These are phyloP conservation scores for Cercospora brassicicola DNA, from an alignment of 2,329 filamentous ascomycete genomes.

Conservation along the genomic window DNA sequence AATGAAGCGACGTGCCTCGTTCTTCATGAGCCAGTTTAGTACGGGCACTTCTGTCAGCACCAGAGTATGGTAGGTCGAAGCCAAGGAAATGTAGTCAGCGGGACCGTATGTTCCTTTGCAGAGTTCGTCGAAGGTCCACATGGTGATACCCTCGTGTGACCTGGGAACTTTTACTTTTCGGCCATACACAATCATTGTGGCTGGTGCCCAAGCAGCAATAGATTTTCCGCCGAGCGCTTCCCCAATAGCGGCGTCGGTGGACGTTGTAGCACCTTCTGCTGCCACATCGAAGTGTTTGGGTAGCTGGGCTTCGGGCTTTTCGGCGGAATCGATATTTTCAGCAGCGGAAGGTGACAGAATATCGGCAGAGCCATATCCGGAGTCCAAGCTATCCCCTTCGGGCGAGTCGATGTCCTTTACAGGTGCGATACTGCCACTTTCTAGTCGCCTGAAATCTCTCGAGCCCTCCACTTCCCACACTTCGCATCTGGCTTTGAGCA, in stretches of 20 bases:
- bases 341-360: neutral
- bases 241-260: constrained; percentile 24
- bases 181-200: constrained; percentile 60
- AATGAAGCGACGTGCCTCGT: constrained; percentile 74
- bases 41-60: constrained; percentile 70
- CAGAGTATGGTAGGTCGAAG: constrained; percentile 76
- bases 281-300: constrained; percentile 26
- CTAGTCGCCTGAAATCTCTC: constrained; percentile 66
- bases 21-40: constrained; percentile 68
- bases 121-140: constrained; percentile 68
- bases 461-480: constrained; percentile 81
- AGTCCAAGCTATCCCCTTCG: constrained; percentile 14
- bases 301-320: constrained; percentile 6
- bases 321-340: constrained; percentile 4
- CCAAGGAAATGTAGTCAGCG: constrained; percentile 79
- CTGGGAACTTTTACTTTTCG: constrained; percentile 61
- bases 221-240: constrained; percentile 16
- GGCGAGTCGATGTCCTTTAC: constrained; percentile 21
- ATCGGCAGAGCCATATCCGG: constrained; percentile 23
- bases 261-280: constrained; percentile 13
- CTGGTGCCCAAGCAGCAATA: constrained; percentile 45
- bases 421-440: constrained; percentile 42
- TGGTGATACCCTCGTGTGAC: constrained; percentile 58
- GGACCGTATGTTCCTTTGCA: constrained; percentile 68
- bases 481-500: constrained; percentile 74